Evolutionary conservation across 257 asterid species (phyloP).

Genomic region (Linderniella brevidens): DNA sequence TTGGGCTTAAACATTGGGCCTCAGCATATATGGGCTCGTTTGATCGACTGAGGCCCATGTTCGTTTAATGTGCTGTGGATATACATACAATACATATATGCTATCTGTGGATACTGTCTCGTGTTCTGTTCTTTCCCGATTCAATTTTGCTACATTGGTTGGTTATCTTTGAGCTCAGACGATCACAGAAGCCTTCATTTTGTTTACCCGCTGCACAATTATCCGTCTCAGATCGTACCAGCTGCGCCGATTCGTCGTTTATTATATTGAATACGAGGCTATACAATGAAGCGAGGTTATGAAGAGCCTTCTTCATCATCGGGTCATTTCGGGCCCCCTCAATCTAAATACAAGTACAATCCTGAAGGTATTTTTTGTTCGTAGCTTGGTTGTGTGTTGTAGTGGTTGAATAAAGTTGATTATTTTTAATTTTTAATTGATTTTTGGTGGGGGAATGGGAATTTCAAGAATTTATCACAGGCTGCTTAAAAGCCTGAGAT

Average conservation of each 20-base stretch:
- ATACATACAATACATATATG: no score
- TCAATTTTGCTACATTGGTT: no score
- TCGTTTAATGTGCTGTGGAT: no score
- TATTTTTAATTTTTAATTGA: neutral
- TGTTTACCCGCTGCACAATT: neutral
- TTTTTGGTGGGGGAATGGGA: neutral
- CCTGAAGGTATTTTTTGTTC: conserved; percentile 34
- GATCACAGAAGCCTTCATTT: no score
- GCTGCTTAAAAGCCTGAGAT: neutral
- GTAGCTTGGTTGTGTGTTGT: neutral
- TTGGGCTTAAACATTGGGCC: no score
- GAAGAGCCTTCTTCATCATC: conserved; percentile 68
- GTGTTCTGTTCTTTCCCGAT: no score
- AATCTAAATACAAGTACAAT: conserved; percentile 54
- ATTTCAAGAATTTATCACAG: neutral
- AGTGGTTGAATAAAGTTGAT: neutral
- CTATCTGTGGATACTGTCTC: no score
- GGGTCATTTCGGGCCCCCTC: conserved; percentile 56
- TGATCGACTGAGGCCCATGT: no score
- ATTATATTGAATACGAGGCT: neutral
- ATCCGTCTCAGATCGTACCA: conserved; percentile 8
- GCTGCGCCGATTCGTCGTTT: neutral
- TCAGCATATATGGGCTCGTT: no score
- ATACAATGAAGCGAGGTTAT: conserved; percentile 68
- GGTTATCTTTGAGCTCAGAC: no score